Conservation (phyloP, 75 land plant species). For the Isoetes taiwanensis region DNA sequence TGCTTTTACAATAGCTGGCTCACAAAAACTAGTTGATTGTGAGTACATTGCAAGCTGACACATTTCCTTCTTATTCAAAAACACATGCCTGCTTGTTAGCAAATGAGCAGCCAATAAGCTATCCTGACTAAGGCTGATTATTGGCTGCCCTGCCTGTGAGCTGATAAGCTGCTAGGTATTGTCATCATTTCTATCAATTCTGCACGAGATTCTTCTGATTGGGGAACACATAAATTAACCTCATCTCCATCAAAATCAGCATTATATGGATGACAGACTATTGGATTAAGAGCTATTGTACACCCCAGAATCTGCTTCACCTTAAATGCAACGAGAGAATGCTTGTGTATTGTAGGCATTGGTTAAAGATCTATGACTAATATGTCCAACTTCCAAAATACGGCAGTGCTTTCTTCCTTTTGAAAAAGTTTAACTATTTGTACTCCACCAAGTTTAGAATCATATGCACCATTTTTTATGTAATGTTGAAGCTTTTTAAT, state of each 20-base stretch:
- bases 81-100: constrained; percentile 28
- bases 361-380: constrained; percentile 42
- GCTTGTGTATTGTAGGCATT: constrained; percentile 92
- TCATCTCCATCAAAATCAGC: constrained; percentile 99
- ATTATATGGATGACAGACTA: constrained; percentile 66
- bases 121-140: constrained; percentile 55
- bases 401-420: constrained; percentile 17
- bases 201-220: constrained; percentile 60
- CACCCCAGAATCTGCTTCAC: constrained; percentile 47
- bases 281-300: constrained; percentile 66
- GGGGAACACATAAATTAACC: constrained; percentile 74
- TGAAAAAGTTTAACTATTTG: constrained; percentile 23
- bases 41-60: constrained; percentile 59
- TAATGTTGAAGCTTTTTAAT: constrained; percentile 41
- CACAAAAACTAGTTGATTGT: constrained; percentile 17
- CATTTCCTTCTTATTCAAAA: too few species aligned
- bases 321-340: constrained; percentile 65
- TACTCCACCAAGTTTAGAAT: constrained; percentile 32
- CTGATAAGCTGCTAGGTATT: constrained; percentile 56
- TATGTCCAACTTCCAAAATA: constrained; percentile 51
- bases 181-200: constrained; percentile 60
- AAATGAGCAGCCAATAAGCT: constrained; percentile 47
- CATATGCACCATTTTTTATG: constrained; percentile 44
- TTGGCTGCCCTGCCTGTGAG: constrained; percentile 54
- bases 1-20: constrained; percentile 52